Evolutionary conservation across 1,139 yeast species (phyloP).

Genomic region (Saccharomyces pastorianus): DNA sequence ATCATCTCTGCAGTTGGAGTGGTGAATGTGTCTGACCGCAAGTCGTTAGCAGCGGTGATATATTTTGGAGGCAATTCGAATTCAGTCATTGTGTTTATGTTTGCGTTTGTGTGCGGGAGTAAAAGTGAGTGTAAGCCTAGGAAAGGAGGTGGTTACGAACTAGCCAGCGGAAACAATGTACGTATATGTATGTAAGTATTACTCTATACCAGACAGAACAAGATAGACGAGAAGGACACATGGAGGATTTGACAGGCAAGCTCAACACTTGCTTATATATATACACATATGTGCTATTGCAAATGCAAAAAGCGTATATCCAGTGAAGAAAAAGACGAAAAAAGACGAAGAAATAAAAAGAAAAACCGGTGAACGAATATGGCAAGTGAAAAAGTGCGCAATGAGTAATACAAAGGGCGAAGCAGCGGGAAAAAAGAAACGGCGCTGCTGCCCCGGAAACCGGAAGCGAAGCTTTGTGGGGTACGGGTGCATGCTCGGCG

Average conservation of each 20-base stretch:
- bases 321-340: conserved; percentile 1
- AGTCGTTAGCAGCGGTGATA: conserved; percentile 42
- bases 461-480: not conserved
- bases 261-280: not conserved
- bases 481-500: not conserved
- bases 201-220: not conserved
- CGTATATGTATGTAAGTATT: not conserved
- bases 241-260: not conserved
- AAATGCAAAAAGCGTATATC: not conserved
- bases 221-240: not conserved
- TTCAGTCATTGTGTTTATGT: conserved; percentile 11
- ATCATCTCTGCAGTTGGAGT: conserved; percentile 79
- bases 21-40: conserved; percentile 87
- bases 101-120: not conserved
- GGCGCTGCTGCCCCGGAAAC: not conserved
- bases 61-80: conserved; percentile 29
- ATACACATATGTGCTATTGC: not conserved
- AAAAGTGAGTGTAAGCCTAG: not conserved
- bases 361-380: conserved; percentile 1
- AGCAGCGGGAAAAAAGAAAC: not conserved
- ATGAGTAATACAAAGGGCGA: not conserved
- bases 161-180: not conserved
- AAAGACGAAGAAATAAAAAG: not conserved
- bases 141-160: not conserved
- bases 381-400: not conserved